phyloP scores from a whole-genome alignment of 192 early-diverging fungal genomes.

The Mortierella alpina region DNA sequence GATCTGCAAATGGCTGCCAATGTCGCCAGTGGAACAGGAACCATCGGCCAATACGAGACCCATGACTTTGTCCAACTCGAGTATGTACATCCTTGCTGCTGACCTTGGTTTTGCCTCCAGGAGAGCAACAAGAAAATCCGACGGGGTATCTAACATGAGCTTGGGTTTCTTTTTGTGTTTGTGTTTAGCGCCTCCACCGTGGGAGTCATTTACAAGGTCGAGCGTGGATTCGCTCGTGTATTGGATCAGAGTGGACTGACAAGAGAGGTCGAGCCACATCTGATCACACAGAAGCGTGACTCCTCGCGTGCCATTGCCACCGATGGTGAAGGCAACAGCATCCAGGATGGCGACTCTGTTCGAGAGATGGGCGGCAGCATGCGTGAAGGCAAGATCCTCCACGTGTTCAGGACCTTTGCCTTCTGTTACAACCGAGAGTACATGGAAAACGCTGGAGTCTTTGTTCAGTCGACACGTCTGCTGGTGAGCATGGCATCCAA shows the following conservation, averaged over 20 bases:
- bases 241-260: conserved; percentile 81
- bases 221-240: conserved; percentile 78
- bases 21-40: conserved; percentile 65
- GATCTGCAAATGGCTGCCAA: conserved; percentile 86
- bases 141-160: not conserved
- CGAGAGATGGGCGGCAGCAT: conserved; percentile 68
- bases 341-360: conserved; percentile 79
- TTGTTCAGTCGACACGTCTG: conserved; percentile 75
- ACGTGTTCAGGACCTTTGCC: conserved; percentile 83
- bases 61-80: conserved; percentile 90
- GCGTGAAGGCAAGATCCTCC: conserved; percentile 79
- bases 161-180: not conserved
- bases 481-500: conserved; percentile 67
- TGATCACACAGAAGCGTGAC: conserved; percentile 80
- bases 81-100: conserved; percentile 24
- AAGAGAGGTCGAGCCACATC: conserved; percentile 71
- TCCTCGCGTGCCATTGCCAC: conserved; percentile 61
- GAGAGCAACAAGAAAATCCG: no score
- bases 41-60: conserved; percentile 81
- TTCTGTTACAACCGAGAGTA: conserved; percentile 84
- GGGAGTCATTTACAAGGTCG: conserved; percentile 86
- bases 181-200: conserved; percentile 68
- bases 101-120: no score
- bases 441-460: conserved; percentile 78
- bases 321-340: conserved; percentile 63